Evolutionary conservation across 768 basidiomycete genomes (phyloP).

Genomic region (Tricholoma flavovirens): DNA sequence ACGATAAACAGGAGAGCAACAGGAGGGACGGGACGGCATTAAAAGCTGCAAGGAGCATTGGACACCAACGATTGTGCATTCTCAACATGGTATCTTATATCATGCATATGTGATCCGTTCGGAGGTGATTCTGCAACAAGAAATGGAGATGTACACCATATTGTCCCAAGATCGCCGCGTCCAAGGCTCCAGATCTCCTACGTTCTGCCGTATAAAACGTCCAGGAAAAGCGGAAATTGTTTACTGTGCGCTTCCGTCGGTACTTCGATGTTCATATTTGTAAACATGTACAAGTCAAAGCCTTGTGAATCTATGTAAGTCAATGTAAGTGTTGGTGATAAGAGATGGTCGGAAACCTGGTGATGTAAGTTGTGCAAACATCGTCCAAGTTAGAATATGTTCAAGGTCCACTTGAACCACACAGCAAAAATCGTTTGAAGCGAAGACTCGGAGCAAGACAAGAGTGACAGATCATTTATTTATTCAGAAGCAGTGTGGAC

Average conservation of each 20-base stretch:
- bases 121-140: background rate
- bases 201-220: background rate
- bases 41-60: slow-evolving; percentile 5
- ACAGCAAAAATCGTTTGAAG: background rate
- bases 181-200: background rate
- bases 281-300: background rate
- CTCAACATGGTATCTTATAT: slow-evolving; percentile 3
- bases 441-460: background rate
- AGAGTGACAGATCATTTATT: background rate
- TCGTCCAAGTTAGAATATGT: no score
- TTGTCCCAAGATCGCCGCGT: background rate
- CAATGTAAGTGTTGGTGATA: background rate
- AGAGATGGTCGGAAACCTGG: background rate
- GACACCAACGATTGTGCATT: background rate
- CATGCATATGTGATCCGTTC: background rate
- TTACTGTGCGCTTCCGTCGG: background rate
- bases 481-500: background rate
- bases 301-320: background rate
- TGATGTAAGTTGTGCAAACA: background rate
- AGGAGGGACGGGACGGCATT: background rate
- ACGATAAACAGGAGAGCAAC: background rate
- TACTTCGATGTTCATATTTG: background rate
- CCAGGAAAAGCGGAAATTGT: background rate
- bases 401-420: slow-evolving; percentile 4
- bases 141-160: background rate